These are phyloP conservation scores for Neospermospora avenae DNA, from an alignment of 2,329 filamentous ascomycete genomes.

Conservation along the genomic window DNA sequence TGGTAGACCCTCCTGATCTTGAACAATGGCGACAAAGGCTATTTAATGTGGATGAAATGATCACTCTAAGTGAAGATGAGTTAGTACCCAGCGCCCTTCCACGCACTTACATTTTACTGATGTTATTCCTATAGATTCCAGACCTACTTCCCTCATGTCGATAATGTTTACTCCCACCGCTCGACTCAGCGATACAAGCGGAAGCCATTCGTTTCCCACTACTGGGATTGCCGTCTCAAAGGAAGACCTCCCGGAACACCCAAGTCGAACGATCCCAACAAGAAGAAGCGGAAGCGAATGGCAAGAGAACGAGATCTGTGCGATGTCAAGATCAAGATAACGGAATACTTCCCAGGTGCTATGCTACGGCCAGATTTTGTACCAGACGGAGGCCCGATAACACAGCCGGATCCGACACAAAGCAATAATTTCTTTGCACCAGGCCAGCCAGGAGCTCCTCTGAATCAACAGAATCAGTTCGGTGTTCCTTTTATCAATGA, in stretches of 20 bases:
- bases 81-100: conserved; percentile 39
- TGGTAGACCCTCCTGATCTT: conserved; percentile 65
- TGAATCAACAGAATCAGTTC: conserved; percentile 36
- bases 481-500: conserved; percentile 42
- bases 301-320: conserved; percentile 76
- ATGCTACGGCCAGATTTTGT: conserved; percentile 35
- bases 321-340: conserved; percentile 84
- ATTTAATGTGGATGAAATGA: conserved; percentile 71
- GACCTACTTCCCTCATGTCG: conserved; percentile 78
- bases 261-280: conserved; percentile 75
- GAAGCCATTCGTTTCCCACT: conserved; percentile 78
- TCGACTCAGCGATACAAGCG: conserved; percentile 79
- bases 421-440: conserved; percentile 34
- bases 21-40: conserved; percentile 67
- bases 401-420: conserved; percentile 22
- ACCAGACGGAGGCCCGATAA: conserved; percentile 30
- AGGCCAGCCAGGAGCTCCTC: conserved; percentile 24
- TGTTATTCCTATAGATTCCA: conserved; percentile 54
- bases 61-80: conserved; percentile 72
- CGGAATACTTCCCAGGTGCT: conserved; percentile 66
- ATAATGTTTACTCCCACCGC: conserved; percentile 81
- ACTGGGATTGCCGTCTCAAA: conserved; percentile 82
- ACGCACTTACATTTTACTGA: neutral
- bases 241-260: conserved; percentile 74
- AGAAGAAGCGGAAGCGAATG: conserved; percentile 76